Percentiles rank a stretch among this genome's conserved stretches.
Conservation (phyloP, 1,284 basidiomycete genomes). For the Uromyces viciae-fabae region DNA sequence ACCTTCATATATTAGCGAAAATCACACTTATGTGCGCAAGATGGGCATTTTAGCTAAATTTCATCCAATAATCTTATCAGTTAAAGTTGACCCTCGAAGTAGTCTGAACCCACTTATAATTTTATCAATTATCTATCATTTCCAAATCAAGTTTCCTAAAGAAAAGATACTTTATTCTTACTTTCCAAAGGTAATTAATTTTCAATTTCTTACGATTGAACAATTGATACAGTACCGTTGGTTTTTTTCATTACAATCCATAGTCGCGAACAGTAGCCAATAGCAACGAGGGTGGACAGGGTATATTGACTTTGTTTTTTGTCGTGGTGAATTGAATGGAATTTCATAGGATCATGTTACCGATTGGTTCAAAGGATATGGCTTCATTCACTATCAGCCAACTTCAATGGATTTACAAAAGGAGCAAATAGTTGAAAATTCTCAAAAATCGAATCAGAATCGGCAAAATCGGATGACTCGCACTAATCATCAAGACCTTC, state of each 20-base stretch:
- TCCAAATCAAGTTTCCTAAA: neutral
- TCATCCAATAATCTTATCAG: neutral
- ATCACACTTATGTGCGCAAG: neutral
- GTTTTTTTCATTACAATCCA: too few relatives aligned
- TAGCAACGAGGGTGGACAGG: neutral
- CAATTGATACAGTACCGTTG: too few relatives aligned
- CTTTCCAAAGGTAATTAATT: neutral
- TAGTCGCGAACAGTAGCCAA: neutral
- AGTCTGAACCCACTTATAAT: neutral
- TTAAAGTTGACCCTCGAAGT: neutral
- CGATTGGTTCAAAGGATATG: too few relatives aligned
- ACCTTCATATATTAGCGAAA: too few relatives aligned
- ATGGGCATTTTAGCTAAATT: slow-evolving; percentile 1
- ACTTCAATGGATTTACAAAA: too few relatives aligned
- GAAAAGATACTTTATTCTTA: neutral
- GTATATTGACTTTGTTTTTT: neutral
- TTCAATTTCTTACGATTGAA: too few relatives aligned
- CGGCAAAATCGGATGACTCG: neutral
- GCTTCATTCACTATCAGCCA: too few relatives aligned
- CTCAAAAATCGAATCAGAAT: neutral
- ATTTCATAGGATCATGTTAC: too few relatives aligned
- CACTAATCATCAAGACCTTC: neutral
- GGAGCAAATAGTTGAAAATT: neutral
- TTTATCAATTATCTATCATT: neutral
- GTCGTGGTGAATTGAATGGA: too few relatives aligned